Percentiles rank a stretch among this genome's conserved stretches.
Evolutionary conservation across 768 basidiomycete species (phyloP).

Genomic region (Chalciporus pseudorubinellus): DNA sequence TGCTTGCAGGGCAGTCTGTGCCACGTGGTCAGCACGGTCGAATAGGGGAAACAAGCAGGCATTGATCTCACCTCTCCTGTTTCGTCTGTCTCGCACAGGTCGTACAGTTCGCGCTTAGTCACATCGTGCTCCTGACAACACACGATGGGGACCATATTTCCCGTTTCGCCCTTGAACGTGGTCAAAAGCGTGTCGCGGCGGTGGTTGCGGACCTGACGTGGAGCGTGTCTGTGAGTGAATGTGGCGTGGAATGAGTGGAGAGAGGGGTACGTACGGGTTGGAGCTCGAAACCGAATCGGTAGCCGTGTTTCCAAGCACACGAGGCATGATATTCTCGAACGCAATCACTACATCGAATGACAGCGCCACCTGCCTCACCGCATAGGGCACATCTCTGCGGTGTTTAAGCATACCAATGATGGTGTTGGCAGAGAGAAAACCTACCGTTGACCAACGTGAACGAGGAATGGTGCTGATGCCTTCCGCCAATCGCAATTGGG

Average conservation of each 20-base stretch:
- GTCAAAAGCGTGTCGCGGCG: conserved; percentile 65
- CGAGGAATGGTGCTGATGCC: conserved; percentile 73
- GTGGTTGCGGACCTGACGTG: conserved; percentile 68
- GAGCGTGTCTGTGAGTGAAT: not conserved
- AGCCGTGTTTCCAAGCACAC: conserved; percentile 84
- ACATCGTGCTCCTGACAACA: conserved; percentile 77
- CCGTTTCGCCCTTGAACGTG: conserved; percentile 75
- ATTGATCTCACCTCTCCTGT: conserved; percentile 73
- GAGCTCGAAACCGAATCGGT: conserved; percentile 92
- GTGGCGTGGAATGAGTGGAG: not conserved
- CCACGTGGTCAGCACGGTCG: conserved; percentile 8
- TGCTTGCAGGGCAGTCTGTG: conserved; percentile 79
- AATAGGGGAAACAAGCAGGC: not conserved
- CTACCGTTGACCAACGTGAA: conserved; percentile 71
- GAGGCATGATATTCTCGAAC: conserved; percentile 77
- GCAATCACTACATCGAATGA: conserved; percentile 84
- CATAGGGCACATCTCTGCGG: conserved; percentile 76
- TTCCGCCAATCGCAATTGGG: conserved; percentile 75
- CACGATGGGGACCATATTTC: conserved; percentile 74
- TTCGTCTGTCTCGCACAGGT: conserved; percentile 83
- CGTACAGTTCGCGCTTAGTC: conserved; percentile 66
- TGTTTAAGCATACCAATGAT: conserved; percentile 8
- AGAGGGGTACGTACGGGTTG: conserved; percentile 55
- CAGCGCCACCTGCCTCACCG: conserved; percentile 67
- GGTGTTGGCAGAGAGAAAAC: conserved; percentile 25